Conservation (phyloP, 768 basidiomycete genomes). For the Tricholoma saponaceum region DNA sequence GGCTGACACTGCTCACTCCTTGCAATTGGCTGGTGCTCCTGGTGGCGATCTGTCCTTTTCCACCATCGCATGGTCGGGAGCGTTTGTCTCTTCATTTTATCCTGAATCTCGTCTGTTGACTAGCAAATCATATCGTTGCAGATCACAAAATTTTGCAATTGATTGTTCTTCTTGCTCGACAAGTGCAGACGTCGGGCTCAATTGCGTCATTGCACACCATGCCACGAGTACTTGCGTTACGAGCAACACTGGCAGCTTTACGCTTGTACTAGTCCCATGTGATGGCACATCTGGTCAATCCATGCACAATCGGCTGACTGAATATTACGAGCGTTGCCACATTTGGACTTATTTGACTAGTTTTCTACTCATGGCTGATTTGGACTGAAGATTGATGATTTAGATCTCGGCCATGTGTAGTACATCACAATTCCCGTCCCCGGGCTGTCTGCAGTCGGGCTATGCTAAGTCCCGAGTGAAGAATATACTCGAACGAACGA, state of each 20-base stretch:
- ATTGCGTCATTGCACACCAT: conserved; percentile 1
- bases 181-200: background rate
- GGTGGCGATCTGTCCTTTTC: conserved; percentile 2
- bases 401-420: no score
- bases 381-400: no score
- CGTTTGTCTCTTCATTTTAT: background rate
- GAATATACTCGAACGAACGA: no score
- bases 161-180: background rate
- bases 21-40: background rate
- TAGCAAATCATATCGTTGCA: background rate
- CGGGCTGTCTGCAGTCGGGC: no score
- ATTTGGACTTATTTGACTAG: no score
- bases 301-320: no score
- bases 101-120: background rate
- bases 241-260: background rate
- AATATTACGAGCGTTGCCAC: no score
- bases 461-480: no score
- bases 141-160: conserved; percentile 4
- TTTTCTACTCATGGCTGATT: no score
- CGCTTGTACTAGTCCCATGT: background rate
- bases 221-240: conserved; percentile 3
- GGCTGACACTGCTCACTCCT: conserved; percentile 2
- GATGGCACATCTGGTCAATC: conserved; percentile 3
- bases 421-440: no score
- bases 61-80: background rate